Percentiles rank a stretch among this genome's conserved stretches.
Conservation (phyloP, 805 yeast species). For the Lipomyces anomalus region DNA sequence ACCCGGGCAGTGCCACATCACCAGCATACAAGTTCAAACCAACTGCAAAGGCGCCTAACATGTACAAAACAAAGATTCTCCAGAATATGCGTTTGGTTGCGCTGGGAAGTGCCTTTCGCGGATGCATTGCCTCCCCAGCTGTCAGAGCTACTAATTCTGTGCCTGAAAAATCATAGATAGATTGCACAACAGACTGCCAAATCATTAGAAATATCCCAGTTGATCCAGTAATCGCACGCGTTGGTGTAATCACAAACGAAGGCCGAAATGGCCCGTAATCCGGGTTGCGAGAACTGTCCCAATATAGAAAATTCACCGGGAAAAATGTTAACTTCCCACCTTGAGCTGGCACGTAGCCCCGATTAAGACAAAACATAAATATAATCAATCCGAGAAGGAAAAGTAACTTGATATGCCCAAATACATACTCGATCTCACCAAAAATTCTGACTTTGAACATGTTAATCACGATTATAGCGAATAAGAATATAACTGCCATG, state of each 20-base stretch:
- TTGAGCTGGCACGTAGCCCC: conserved; percentile 33
- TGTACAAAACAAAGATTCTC: conserved; percentile 67
- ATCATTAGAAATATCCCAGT: conserved; percentile 53
- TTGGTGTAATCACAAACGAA: conserved; percentile 6
- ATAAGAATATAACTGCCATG: conserved; percentile 54
- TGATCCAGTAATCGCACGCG: conserved; percentile 11
- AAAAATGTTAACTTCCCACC: conserved; percentile 8
- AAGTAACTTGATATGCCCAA: conserved; percentile 52
- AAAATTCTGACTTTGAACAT: conserved; percentile 53
- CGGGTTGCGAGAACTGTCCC: conserved; percentile 6
- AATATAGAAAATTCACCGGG: conserved; percentile 16
- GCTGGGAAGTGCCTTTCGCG: conserved; percentile 58
- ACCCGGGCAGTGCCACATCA: conserved; percentile 9
- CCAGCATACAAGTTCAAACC: conserved; percentile 52
- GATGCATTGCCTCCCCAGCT: conserved; percentile 70
- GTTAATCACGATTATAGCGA: conserved; percentile 43
- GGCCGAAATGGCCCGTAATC: conserved; percentile 21
- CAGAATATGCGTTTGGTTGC: conserved; percentile 79
- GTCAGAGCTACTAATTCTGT: conserved; percentile 69
- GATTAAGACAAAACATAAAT: conserved; percentile 48
- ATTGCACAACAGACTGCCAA: conserved; percentile 63
- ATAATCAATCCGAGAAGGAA: conserved; percentile 56
- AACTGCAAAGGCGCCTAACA: conserved; percentile 49
- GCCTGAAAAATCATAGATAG: conserved; percentile 73
- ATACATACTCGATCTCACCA: conserved; percentile 64